Evolutionary conservation across 176 grass and related monocot species (phyloP).

Genomic region (Carex myosuroides): DNA sequence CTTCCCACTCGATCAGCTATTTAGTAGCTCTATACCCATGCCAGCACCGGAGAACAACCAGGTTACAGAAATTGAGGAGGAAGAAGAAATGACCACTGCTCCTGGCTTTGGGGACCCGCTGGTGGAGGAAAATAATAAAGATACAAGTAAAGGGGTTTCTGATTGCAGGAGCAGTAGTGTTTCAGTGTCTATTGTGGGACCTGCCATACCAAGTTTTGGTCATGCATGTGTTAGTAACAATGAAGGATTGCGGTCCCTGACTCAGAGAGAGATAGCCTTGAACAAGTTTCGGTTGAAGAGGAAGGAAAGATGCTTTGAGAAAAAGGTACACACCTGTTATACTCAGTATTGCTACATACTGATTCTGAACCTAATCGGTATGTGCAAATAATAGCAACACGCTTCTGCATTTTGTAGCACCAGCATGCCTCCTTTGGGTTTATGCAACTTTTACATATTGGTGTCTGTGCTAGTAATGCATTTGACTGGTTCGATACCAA

Average conservation of each 20-base stretch:
- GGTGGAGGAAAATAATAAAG: background rate
- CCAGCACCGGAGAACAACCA: background rate
- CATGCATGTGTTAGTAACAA: background rate
- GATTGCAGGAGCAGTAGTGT: slow-evolving; percentile 14
- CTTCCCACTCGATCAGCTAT: slow-evolving; percentile 46
- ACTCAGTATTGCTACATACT: background rate
- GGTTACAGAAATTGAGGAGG: slow-evolving; percentile 5
- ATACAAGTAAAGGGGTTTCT: slow-evolving; percentile 7
- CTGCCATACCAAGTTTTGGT: background rate
- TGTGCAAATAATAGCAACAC: too few relatives aligned
- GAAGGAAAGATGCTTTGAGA: slow-evolving; percentile 97
- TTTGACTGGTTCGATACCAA: background rate
- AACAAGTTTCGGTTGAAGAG: slow-evolving; percentile 97
- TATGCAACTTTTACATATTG: background rate
- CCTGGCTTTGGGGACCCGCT: background rate
- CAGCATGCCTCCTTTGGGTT: background rate
- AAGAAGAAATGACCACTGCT: background rate
- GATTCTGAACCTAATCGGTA: background rate
- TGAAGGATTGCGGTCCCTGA: slow-evolving; percentile 38
- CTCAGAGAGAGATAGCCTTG: slow-evolving; percentile 62
- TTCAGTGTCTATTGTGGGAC: slow-evolving; percentile 3
- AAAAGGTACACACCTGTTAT: slow-evolving; percentile 52
- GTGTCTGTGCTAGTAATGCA: background rate
- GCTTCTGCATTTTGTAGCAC: background rate
- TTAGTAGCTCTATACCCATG: background rate